Base-by-base conservation (phyloP, 345 rosid genomes). In the Xanthoceras sorbifolium region DNA sequence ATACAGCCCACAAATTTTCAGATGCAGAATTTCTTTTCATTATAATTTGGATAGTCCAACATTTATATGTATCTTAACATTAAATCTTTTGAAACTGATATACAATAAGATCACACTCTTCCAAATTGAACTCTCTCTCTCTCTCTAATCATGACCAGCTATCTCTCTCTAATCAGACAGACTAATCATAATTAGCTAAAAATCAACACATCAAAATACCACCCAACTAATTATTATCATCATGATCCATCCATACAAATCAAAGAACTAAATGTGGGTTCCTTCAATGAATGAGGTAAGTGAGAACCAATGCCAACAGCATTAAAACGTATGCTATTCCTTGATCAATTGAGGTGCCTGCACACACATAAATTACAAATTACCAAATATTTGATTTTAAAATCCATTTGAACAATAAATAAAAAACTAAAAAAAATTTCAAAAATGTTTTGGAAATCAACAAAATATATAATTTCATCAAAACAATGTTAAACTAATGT, bases 271-370 rank as follows among this genome's bases (percentile, higher is more conserved):
- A 57, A 22, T 20, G 25, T 9, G 28, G 28, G 11, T 6, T 22
- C 28, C 61, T 57, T 83, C 68, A 83, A 73, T 94, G 98, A 77
- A 92, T 92, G 74, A 94, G 87, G 78, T 91, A 92, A 29, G 98
- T 94, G 77, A 94, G 90, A 77, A 84, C 90, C 84, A 94, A 82
- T 7, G 98, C 96, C 87, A 92, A 93, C 88, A 94, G 64, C 98
- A 90, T 90, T 67, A 94, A 84, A 75, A 87, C 81, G 84, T 87
- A 91, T 22, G 94, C 98, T 70, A 94, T 82, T 59, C 93, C 97
- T 82, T 94, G 97, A 80, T 92, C 97, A 65, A 94, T 87, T 59
- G 93, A 78, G 12, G 92, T 89, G 57, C 97, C 98, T 92, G 92
- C 64, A 74, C 26, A 68, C 42, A 28, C 1, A 44, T 9, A 67